Percentiles rank a stretch among this genome's conserved stretches.
Conservation (phyloP, 2,329 filamentous ascomycete genomes). For the Clathrospora elynae region DNA sequence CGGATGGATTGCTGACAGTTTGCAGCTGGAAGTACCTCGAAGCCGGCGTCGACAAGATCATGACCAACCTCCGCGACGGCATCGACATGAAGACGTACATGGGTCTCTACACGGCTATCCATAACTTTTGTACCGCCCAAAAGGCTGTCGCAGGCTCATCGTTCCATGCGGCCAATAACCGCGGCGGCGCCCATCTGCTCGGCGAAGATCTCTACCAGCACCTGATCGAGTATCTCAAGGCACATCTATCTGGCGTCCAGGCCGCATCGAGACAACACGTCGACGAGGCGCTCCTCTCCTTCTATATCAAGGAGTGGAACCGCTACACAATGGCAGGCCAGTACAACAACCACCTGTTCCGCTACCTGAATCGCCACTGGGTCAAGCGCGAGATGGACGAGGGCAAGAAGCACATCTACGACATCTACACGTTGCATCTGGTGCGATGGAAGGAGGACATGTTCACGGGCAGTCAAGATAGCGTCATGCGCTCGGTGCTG, state of each 20-base stretch:
- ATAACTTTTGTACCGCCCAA: slow-evolving; percentile 99
- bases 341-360: slow-evolving; percentile 96
- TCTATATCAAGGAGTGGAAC: slow-evolving; percentile 97
- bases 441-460: slow-evolving; percentile 95
- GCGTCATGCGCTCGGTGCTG: slow-evolving; percentile 93
- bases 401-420: slow-evolving; percentile 96
- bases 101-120: slow-evolving; percentile 95
- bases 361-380: slow-evolving; percentile 97
- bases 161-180: slow-evolving; percentile 60
- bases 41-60: slow-evolving; percentile 86
- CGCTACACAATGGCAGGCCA: slow-evolving; percentile 94
- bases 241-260: slow-evolving; percentile 74
- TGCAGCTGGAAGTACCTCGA: slow-evolving; percentile 87
- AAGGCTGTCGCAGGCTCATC: slow-evolving; percentile 74
- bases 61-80: slow-evolving; percentile 87
- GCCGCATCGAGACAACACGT: slow-evolving; percentile 76
- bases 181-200: slow-evolving; percentile 89
- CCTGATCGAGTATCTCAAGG: slow-evolving; percentile 80
- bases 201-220: slow-evolving; percentile 96
- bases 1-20: slow-evolving; percentile 19
- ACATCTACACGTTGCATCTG: slow-evolving; percentile 95
- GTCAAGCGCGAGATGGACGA: slow-evolving; percentile 99
- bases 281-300: slow-evolving; percentile 86
- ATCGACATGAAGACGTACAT: slow-evolving; percentile 98
- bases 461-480: slow-evolving; percentile 79